Evolutionary conservation across 1,284 basidiomycete species (phyloP).

Genomic region (Ganoderma leucocontextum): DNA sequence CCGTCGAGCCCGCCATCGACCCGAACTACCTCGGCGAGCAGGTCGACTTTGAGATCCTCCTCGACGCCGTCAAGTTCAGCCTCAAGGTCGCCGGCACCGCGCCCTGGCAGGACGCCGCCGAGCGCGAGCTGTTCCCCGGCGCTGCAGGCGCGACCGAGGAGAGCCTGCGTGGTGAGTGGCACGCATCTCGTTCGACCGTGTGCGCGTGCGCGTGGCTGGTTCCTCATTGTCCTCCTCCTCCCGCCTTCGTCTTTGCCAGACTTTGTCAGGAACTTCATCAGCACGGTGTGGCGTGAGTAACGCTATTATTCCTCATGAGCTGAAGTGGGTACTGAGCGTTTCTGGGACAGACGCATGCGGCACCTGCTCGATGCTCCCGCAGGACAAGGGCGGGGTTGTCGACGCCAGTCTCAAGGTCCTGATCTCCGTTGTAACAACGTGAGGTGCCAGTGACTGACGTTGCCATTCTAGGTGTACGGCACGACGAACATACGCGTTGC

Average conservation of each 20-base stretch:
- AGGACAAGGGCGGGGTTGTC: slow-evolving; percentile 62
- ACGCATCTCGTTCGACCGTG: not conserved
- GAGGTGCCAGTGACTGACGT: not conserved
- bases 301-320: not conserved
- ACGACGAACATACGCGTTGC: slow-evolving; percentile 40
- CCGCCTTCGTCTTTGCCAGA: slow-evolving; percentile 8
- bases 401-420: slow-evolving; percentile 56
- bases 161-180: slow-evolving; percentile 24
- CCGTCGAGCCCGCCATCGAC: slow-evolving; percentile 48
- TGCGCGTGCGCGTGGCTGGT: not conserved
- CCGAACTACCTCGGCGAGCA: slow-evolving; percentile 52
- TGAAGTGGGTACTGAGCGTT: not conserved
- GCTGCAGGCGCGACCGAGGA: slow-evolving; percentile 19
- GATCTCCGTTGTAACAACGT: not conserved
- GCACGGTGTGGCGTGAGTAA: slow-evolving; percentile 29
- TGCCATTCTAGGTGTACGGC: slow-evolving; percentile 38
- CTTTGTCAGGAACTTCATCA: slow-evolving; percentile 17
- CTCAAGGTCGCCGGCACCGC: slow-evolving; percentile 20
- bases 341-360: slow-evolving; percentile 39
- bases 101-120: slow-evolving; percentile 19
- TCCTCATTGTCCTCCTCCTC: not conserved
- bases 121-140: slow-evolving; percentile 28
- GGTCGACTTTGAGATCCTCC: slow-evolving; percentile 45
- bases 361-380: slow-evolving; percentile 60
- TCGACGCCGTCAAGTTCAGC: slow-evolving; percentile 51